Evolutionary conservation across 345 rosid genomes (phyloP).

Genomic region (Bruguiera sexangula): DNA sequence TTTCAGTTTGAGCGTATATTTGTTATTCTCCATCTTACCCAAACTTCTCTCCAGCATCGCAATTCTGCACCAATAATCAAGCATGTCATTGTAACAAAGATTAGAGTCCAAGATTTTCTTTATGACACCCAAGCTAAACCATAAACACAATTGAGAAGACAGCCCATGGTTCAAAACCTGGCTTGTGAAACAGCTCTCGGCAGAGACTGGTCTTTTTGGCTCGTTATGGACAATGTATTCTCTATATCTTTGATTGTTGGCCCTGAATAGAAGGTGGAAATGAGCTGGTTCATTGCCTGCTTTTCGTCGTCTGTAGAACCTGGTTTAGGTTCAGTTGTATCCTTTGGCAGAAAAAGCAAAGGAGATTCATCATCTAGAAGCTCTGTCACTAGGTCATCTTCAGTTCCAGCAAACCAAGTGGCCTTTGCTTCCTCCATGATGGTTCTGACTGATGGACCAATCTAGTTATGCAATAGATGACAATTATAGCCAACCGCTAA

Average conservation of each 20-base stretch:
- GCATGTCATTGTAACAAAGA: not conserved
- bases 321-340: conserved; percentile 13
- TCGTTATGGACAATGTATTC: conserved; percentile 35
- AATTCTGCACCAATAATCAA: conserved; percentile 12
- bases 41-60: conserved; percentile 32
- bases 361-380: conserved; percentile 49
- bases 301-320: conserved; percentile 20
- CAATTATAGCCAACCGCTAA: not conserved
- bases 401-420: conserved; percentile 26
- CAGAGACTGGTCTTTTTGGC: conserved; percentile 22
- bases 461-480: conserved; percentile 8
- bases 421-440: conserved; percentile 20
- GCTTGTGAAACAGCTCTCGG: conserved; percentile 22
- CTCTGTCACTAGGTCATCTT: conserved; percentile 48
- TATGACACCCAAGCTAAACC: not conserved
- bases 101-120: not conserved
- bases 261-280: conserved; percentile 47
- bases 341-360: conserved; percentile 37
- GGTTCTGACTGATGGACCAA: not conserved
- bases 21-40: conserved; percentile 47
- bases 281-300: conserved; percentile 26
- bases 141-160: no score
- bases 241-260: conserved; percentile 56
- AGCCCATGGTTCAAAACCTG: conserved; percentile 21
- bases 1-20: conserved; percentile 69